Evolutionary conservation across 2,329 filamentous ascomycete species (phyloP).

Genomic region (Pseudogymnoascus sp.): DNA sequence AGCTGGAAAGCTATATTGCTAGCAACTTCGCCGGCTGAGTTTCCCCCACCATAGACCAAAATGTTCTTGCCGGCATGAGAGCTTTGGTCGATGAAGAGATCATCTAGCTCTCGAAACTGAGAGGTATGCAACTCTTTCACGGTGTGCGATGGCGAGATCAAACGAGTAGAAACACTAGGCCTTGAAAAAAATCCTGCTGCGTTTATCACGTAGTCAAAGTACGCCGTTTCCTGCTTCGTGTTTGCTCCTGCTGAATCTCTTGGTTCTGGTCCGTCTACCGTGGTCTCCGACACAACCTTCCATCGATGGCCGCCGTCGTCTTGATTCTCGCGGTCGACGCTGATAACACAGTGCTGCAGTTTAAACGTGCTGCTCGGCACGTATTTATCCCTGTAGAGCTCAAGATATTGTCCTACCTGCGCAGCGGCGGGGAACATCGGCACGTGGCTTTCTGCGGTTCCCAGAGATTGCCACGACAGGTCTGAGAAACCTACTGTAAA

Average conservation of each 20-base stretch:
- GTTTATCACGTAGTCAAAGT: conserved; percentile 2
- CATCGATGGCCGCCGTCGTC: background rate
- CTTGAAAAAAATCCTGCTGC: background rate
- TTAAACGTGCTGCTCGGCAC: background rate
- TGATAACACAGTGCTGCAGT: background rate
- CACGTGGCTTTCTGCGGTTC: background rate
- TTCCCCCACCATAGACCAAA: conserved; percentile 11
- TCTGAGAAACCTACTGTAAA: conserved; percentile 16
- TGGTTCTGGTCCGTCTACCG: background rate
- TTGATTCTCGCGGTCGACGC: background rate
- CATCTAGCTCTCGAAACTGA: background rate
- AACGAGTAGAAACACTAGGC: background rate
- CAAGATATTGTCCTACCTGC: conserved; percentile 14
- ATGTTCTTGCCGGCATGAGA: background rate
- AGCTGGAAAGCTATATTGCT: conserved; percentile 28
- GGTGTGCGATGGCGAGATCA: background rate
- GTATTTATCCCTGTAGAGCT: background rate
- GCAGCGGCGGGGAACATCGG: background rate
- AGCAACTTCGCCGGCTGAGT: conserved; percentile 12
- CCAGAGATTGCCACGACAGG: conserved; percentile 10
- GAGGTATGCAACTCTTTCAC: background rate
- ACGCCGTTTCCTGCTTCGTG: background rate
- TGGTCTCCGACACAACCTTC: background rate
- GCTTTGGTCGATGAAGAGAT: background rate
- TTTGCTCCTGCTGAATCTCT: background rate